Evolutionary conservation across 1,139 yeast species (phyloP), one percentile per base, ranked within the genome.

Genomic region (Spencermartinsiella ligniputridi): DNA sequence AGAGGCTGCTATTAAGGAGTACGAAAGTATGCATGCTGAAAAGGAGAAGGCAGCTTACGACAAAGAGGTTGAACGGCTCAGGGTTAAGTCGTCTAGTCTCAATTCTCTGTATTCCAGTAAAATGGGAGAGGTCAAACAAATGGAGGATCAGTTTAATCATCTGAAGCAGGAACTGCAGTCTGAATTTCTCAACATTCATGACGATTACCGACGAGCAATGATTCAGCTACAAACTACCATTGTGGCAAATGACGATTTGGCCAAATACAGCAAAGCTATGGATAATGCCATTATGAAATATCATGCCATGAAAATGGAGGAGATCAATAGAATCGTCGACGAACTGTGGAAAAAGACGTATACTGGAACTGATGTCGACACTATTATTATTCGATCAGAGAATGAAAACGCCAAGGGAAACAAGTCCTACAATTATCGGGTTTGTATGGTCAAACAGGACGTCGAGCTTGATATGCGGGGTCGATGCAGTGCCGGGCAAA

Each of bases 401-500:
- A 81, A 79, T 37, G 83, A 81, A 39, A 78, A 70, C 46, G 70
- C 74, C 3, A 35, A 24, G 19, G 81, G 81, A 0, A 57, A 63
- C 36, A 70, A 92, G 45, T 78, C 95, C 0, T 90, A 90, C 64
- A 90, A 92, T 61, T 92, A 92, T 62, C 74, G 97, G 35, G 97
- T 94, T 18, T 96, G 92, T 15, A 94, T 94, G 98, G 80, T 81
- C 50, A 94, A 94, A 61, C 88, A 86, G 55, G 94, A 86, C 44
- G 84, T 81, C 1, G 98, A 92, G 62, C 70, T 94, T 39, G 99
- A 94, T 60, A 94, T 94, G 99, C 76, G 98, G 52, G 99, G 98
- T 0, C 71, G 98, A 46, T 94, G 99, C 63, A 88, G 97, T 2
- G 98, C 98, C 0, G 99, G 99, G 1, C 99, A 94, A 64, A 88